Percentiles rank a stretch among this genome's conserved stretches.
phyloP scores from a whole-genome alignment of 345 rosid species.

The Melaleuca alternifolia region DNA sequence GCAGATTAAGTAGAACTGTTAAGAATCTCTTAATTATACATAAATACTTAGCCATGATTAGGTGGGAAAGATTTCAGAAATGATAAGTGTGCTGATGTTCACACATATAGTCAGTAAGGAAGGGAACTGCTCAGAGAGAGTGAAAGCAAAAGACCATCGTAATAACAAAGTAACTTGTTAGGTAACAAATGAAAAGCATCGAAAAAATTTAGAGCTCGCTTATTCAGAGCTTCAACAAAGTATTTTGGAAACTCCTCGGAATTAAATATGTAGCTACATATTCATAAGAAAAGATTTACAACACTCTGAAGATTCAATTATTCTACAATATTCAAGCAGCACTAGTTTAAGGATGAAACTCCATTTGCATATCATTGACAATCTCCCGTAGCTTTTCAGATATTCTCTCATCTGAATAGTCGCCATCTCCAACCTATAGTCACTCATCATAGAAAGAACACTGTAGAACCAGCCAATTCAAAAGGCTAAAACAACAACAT shows the following conservation, averaged over 20 bases:
- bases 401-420: slow-evolving; percentile 12
- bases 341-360: background rate
- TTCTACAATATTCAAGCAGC: background rate
- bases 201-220: background rate
- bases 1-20: too few relatives aligned
- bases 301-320: background rate
- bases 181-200: background rate
- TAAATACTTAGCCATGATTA: background rate
- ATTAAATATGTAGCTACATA: too few relatives aligned
- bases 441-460: background rate
- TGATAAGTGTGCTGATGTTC: background rate
- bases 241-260: background rate
- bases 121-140: background rate
- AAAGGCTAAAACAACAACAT: background rate
- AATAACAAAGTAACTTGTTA: background rate
- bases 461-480: background rate
- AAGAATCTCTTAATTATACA: background rate
- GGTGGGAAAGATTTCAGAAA: background rate
- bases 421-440: slow-evolving; percentile 14
- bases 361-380: slow-evolving; percentile 9
- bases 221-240: background rate
- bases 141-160: background rate
- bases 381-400: slow-evolving; percentile 20
- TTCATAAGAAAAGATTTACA: background rate
- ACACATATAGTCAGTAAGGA: background rate